Evolutionary conservation across 1,284 basidiomycete genomes (phyloP), one percentile per base, ranked within the genome.

Genomic region (Apiotrichum gamsii): DNA sequence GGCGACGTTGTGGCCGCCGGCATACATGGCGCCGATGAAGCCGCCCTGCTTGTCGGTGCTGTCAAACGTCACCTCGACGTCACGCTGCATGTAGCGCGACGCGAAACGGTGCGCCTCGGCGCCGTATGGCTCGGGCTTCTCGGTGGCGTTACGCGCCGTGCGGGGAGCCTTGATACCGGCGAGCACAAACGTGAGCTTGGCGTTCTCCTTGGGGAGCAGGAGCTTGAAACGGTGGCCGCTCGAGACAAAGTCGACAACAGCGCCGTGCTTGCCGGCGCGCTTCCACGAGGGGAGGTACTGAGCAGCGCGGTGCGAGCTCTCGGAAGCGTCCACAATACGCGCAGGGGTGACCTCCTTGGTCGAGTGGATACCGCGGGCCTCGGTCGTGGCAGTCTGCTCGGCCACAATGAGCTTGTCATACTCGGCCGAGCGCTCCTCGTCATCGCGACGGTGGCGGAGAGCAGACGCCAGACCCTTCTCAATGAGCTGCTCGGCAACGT

Each of bases 381-480:
- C 93, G 2, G 83, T 70, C 0, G 81, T 77, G 34, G 93, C 91
- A 32, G 74, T 75, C 77, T 86, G 90, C 75, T 98, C 94, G 14
- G 93, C 93, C 31, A 85, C 83, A 80, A 97, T 90, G 35, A 97
- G 77, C 70, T 90, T 89, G 74, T 98, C 94, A 59, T 88, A 90
- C 67, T 96, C 93, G 13, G 85, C 80, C 18, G 91, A 94, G 42
- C 91, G 82, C 60, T 94, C 88, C 71, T 97, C 94, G 65, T 97
- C 94, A 60, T 95, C 93, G 34, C 89, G 82, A 60, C 83, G 85
- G 72, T 98, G 94, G 40, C 93, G 83, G 36, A 96, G 82, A 9
- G 89, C 87, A 44, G 84, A 86, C 3, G 90, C 90, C 11, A 95
- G 76, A 39, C 94, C 94, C 62, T 90, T 90, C 66, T 95, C 90